These are phyloP conservation scores for Salvia sclarea DNA, from an alignment of 305 asterid genomes.

Conservation along the genomic window DNA sequence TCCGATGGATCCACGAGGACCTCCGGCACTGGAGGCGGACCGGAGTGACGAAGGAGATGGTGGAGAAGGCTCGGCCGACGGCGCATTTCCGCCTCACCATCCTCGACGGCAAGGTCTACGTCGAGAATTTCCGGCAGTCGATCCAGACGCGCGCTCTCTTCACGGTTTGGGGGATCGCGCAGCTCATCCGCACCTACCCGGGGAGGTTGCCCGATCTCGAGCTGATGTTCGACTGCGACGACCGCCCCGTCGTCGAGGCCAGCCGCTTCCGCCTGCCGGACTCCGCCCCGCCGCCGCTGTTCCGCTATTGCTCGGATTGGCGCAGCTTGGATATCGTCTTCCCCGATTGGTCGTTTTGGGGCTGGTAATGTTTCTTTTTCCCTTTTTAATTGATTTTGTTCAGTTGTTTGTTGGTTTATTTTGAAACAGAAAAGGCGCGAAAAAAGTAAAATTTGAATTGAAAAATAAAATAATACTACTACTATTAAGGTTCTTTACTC, in stretches of 20 bases:
- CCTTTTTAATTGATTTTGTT: not conserved
- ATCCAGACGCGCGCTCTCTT: slow-evolving; percentile 62
- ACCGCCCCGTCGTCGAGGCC: slow-evolving; percentile 57
- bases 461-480: no score
- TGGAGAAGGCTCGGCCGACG: slow-evolving; percentile 48
- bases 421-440: not conserved
- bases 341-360: slow-evolving; percentile 99
- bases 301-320: slow-evolving; percentile 85
- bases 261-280: slow-evolving; percentile 41
- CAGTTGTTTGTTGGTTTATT: not conserved
- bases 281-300: slow-evolving; percentile 68
- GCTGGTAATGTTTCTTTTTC: slow-evolving; percentile 58
- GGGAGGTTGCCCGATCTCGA: slow-evolving; percentile 83
- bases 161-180: slow-evolving; percentile 82
- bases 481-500: not conserved
- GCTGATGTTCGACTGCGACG: slow-evolving; percentile 78
- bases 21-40: slow-evolving; percentile 65
- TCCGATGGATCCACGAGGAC: slow-evolving; percentile 91
- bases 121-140: slow-evolving; percentile 48
- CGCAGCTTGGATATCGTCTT: slow-evolving; percentile 78
- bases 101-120: slow-evolving; percentile 59
- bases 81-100: slow-evolving; percentile 75
- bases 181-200: slow-evolving; percentile 70
- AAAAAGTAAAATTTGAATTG: not conserved
- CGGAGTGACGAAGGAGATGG: slow-evolving; percentile 58